Evolutionary conservation across 306 rosid genomes (phyloP).

Genomic region (Medicago ruthenica): DNA sequence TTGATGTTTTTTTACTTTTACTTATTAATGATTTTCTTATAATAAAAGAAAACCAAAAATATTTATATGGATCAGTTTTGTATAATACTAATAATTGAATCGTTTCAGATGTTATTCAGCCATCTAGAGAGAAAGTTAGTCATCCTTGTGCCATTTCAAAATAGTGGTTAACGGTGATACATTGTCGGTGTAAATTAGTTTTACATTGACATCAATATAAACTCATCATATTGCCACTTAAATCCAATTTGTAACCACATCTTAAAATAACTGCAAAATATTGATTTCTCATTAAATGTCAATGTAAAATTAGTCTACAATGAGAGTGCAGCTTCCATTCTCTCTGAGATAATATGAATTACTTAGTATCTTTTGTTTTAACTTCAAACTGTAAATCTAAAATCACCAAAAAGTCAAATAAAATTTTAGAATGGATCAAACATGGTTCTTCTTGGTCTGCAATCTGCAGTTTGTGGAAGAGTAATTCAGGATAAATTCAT

Average conservation of each 20-base stretch:
- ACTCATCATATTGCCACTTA: too few species aligned
- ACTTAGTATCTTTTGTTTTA: too few species aligned
- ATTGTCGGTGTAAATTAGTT: not conserved
- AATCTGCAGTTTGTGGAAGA: too few species aligned
- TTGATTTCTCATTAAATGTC: not conserved
- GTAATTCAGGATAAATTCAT: too few species aligned
- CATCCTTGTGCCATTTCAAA: conserved; percentile 20
- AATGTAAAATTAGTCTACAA: not conserved
- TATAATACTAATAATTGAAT: conserved; percentile 19
- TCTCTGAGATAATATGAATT: not conserved
- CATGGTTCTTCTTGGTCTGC: too few species aligned
- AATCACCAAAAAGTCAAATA: too few species aligned
- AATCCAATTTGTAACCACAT: too few species aligned
- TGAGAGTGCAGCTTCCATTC: not conserved
- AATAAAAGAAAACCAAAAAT: not conserved
- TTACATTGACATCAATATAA: not conserved
- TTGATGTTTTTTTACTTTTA: conserved; percentile 24
- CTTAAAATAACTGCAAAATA: not conserved
- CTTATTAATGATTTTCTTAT: not conserved
- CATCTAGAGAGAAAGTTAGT: conserved; percentile 18
- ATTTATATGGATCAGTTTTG: not conserved
- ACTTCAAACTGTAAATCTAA: too few species aligned
- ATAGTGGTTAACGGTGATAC: not conserved
- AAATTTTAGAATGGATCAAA: too few species aligned
- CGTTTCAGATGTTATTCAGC: conserved; percentile 22